Conservation (phyloP, 129 eudicot species). For the Sambucus nigra region DNA sequence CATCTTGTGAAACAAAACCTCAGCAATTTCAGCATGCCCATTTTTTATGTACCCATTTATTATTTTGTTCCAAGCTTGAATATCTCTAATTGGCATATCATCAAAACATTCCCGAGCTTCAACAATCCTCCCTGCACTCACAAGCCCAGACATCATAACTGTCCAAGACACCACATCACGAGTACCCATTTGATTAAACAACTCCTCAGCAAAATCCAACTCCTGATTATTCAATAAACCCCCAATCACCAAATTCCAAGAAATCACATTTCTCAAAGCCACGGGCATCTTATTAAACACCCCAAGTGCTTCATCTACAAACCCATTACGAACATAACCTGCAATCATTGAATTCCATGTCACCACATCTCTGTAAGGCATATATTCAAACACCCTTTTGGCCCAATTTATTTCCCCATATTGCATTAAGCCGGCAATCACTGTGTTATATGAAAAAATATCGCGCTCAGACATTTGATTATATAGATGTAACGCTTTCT, state of each 20-base stretch:
- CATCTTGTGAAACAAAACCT: conserved; percentile 35
- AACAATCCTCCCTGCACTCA: conserved; percentile 19
- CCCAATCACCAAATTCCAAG: conserved; percentile 31
- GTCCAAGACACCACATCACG: conserved; percentile 39
- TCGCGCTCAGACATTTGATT: conserved; percentile 27
- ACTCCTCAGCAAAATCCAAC: conserved; percentile 20
- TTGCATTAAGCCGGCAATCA: conserved; percentile 27
- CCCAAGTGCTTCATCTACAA: conserved; percentile 15
- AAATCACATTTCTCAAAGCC: conserved; percentile 26
- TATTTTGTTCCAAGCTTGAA: conserved; percentile 33
- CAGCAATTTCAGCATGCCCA: conserved; percentile 20
- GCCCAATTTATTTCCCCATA: conserved; percentile 22
- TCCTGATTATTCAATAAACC: conserved; percentile 23
- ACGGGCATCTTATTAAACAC: conserved; percentile 24
- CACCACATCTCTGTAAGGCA: conserved; percentile 28
- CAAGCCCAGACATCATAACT: conserved; percentile 23
- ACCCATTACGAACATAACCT: conserved; percentile 27
- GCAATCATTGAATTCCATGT: conserved; percentile 36
- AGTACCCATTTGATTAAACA: conserved; percentile 15
- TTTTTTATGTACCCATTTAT: conserved; percentile 25
- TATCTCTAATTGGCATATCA: conserved; percentile 27
- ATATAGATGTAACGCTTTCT: conserved; percentile 19
- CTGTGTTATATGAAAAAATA: conserved; percentile 27
- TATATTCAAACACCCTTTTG: conserved; percentile 21
- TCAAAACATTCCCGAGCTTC: conserved; percentile 34